Evolutionary conservation across 75 land plant genomes (phyloP).

Genomic region (Sequoia sempervirens): DNA sequence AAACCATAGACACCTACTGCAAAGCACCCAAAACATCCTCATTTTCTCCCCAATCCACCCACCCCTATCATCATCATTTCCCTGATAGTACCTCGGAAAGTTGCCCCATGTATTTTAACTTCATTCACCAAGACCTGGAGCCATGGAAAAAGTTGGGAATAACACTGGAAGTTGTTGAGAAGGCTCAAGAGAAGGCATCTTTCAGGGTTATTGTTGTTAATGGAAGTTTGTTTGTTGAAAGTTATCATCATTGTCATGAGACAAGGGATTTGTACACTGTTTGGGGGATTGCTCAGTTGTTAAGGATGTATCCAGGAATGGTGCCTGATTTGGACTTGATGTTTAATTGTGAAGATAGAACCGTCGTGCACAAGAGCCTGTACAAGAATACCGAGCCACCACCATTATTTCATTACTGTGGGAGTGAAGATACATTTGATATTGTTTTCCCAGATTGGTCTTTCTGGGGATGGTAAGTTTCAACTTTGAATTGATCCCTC

Average conservation of each 20-base stretch:
- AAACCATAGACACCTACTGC: not conserved
- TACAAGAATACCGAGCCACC: constrained; percentile 34
- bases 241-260: constrained; percentile 33
- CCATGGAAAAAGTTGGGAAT: constrained; percentile 60
- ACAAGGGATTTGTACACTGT: constrained; percentile 47
- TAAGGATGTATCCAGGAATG: constrained; percentile 47
- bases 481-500: not conserved
- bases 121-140: constrained; percentile 63
- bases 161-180: constrained; percentile 34
- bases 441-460: constrained; percentile 81
- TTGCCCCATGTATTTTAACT: constrained; percentile 66
- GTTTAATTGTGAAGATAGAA: constrained; percentile 51
- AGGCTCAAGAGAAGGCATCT: constrained; percentile 22
- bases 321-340: constrained; percentile 63
- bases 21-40: not conserved
- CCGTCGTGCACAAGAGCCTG: constrained; percentile 16
- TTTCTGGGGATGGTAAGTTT: constrained; percentile 75
- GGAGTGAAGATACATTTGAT: constrained; percentile 33
- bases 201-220: constrained; percentile 38
- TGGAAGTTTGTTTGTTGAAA: constrained; percentile 37
- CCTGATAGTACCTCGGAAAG: not conserved
- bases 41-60: not conserved
- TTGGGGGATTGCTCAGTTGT: constrained; percentile 61
- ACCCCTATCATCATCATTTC: not conserved
- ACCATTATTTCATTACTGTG: constrained; percentile 60